phyloP scores from a whole-genome alignment of 2,329 filamentous ascomycete species.

The Penicillium sp. region DNA sequence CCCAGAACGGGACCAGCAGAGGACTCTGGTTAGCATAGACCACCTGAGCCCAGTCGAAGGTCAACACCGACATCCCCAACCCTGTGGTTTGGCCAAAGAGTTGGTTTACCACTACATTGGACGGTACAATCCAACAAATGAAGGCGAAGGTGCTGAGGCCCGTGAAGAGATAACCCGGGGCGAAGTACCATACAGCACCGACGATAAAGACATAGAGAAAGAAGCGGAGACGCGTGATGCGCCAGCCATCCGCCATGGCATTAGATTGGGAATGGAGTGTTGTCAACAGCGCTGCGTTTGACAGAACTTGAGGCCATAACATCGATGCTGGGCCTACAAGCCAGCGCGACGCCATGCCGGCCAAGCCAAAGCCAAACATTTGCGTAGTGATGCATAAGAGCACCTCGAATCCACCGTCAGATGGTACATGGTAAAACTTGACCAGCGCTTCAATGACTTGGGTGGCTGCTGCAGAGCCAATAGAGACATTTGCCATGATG shows the following conservation, averaged over 20 bases:
- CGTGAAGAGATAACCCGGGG: constrained; percentile 67
- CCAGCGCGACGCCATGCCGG: constrained; percentile 61
- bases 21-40: constrained; percentile 68
- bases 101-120: constrained; percentile 69
- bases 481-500: constrained; percentile 51
- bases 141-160: constrained; percentile 71
- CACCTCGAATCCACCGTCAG: constrained; percentile 61
- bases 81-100: constrained; percentile 70
- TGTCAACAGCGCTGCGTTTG: constrained; percentile 51
- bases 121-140: constrained; percentile 69
- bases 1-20: constrained; percentile 63
- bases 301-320: constrained; percentile 63
- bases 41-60: constrained; percentile 75
- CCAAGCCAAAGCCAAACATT: constrained; percentile 64
- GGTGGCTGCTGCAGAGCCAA: constrained; percentile 45
- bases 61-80: constrained; percentile 67
- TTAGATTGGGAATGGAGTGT: constrained; percentile 38
- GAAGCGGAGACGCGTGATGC: constrained; percentile 39
- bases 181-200: constrained; percentile 40
- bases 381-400: constrained; percentile 63
- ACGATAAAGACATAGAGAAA: constrained; percentile 37
- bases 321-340: constrained; percentile 62
- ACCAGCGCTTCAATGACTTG: constrained; percentile 41
- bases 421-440: constrained; percentile 58
- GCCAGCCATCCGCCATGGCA: constrained; percentile 44